Percentiles rank a stretch among this genome's conserved stretches.
These are phyloP conservation scores for Rachicladosporium sp. DNA, from an alignment of 2,329 filamentous ascomycete genomes.

Conservation along the genomic window DNA sequence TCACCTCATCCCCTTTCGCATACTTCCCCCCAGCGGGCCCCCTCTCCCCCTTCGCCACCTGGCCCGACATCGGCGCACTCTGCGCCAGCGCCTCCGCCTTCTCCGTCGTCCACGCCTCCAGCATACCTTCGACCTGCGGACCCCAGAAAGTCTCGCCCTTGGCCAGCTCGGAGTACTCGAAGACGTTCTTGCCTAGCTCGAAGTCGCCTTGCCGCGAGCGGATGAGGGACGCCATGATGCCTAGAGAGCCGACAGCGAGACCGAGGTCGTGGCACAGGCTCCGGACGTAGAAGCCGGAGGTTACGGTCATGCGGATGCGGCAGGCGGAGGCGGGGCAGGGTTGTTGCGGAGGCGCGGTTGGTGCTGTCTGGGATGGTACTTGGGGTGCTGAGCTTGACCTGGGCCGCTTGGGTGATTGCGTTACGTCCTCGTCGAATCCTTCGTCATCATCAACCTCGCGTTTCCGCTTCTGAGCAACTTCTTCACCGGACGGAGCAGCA, in stretches of 20 bases:
- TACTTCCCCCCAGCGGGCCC: no score
- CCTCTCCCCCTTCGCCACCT: no score
- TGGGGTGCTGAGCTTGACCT: constrained; percentile 20
- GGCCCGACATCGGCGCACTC: neutral
- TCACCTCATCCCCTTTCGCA: no score
- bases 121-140: constrained; percentile 50
- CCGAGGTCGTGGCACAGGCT: constrained; percentile 89
- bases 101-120: constrained; percentile 38
- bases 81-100: constrained; percentile 17
- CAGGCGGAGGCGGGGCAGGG: constrained; percentile 53
- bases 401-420: constrained; percentile 25
- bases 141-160: constrained; percentile 74
- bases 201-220: constrained; percentile 76
- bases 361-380: constrained; percentile 7
- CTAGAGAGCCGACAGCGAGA: constrained; percentile 65
- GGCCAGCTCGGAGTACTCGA: constrained; percentile 66
- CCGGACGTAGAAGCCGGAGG: constrained; percentile 92
- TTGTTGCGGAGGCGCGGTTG: neutral
- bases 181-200: constrained; percentile 56
- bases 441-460: constrained; percentile 12
- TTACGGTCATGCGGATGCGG: constrained; percentile 79
- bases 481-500: constrained; percentile 6
- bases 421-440: constrained; percentile 2
- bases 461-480: constrained; percentile 17
- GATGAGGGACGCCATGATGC: constrained; percentile 72